A percentile compares a stretch with the other conserved stretches of the same genome.
These are phyloP conservation scores for Akanthomyces dipterigenus DNA, from an alignment of 2,329 filamentous ascomycete genomes.

Conservation along the genomic window DNA sequence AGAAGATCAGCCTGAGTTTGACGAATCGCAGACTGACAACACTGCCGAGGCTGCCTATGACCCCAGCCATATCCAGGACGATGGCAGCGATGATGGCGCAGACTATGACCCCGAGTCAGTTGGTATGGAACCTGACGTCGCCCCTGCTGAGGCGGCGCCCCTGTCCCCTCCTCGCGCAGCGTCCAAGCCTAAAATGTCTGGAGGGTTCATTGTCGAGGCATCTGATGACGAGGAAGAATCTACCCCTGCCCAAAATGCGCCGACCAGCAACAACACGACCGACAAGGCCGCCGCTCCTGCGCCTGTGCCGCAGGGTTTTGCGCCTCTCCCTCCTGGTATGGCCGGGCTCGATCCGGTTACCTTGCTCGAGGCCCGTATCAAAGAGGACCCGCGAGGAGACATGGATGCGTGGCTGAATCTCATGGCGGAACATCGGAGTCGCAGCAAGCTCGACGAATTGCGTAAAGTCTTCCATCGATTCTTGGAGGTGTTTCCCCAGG, in stretches of 20 bases:
- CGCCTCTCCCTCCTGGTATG: slow-evolving; percentile 30
- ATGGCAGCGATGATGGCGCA: slow-evolving; percentile 45
- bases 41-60: slow-evolving; percentile 39
- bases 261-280: slow-evolving; percentile 11
- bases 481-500: slow-evolving; percentile 78
- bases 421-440: slow-evolving; percentile 76
- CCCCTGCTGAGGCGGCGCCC: slow-evolving; percentile 16
- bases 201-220: slow-evolving; percentile 54
- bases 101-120: slow-evolving; percentile 55
- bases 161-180: slow-evolving; percentile 4
- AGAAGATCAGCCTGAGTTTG: slow-evolving; percentile 50
- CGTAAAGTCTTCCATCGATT: slow-evolving; percentile 80
- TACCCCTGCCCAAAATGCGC: neutral
- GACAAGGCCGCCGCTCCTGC: slow-evolving; percentile 9
- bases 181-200: slow-evolving; percentile 52
- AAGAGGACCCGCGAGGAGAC: slow-evolving; percentile 87
- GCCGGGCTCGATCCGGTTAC: slow-evolving; percentile 60
- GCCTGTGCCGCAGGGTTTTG: slow-evolving; percentile 19
- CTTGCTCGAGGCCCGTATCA: slow-evolving; percentile 82
- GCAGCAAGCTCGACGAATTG: slow-evolving; percentile 74
- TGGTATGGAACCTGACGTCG: slow-evolving; percentile 27
- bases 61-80: slow-evolving; percentile 42
- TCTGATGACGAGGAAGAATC: slow-evolving; percentile 39
- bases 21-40: slow-evolving; percentile 48
- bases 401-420: slow-evolving; percentile 85